Base-by-base conservation (phyloP, 2,329 filamentous ascomycete species). In the Thelonectria rubi region DNA sequence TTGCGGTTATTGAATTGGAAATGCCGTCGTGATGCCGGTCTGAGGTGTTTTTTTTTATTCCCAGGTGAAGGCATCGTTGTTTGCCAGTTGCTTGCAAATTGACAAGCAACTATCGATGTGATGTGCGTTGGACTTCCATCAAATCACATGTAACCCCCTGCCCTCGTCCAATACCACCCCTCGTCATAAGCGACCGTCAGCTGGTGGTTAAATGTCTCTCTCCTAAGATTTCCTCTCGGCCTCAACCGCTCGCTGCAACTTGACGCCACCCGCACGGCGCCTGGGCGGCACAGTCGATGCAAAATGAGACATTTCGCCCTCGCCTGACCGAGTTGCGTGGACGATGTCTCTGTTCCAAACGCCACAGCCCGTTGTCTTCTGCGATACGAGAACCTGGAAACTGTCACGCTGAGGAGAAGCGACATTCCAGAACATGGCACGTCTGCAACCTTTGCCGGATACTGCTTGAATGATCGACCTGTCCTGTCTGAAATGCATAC, bases 401-500 rank as follows among this genome's bases (percentile, higher is more conserved):
- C 17, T 34, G 55, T 62, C 62, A 54, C 26, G 39, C 15, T 64
- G 37, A 45, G 63, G 42, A 34, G 48, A 55, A 64, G 60, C 60
- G 32, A 55, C 68, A 72, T 72, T 72, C 69, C 68, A 61, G 62
- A 69, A 57, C 56, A 64, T 30, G 57, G 64, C 59, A 62, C 39
- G 56, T 8, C 56, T 61, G 55, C 59, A 53, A 59, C 58, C 50
- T 4, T 52, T 42, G 15, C 37, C 51, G 34, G 40, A 58, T 48
- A 34, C 20, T 34, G 54, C 52, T 55, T 59, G 46, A 64, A 61
- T 58, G 55, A 64, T 60, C 49, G 50, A 55, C 30, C 55, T 60
- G 52, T 50, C 50, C 18, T 55, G 49, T 48, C 61, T 30, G 15
- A 47, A 30, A 10, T 30, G 20, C 20, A 30, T n/a, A 56, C 52